phyloP scores from a whole-genome alignment of 345 rosid genomes.

The Rhodomyrtus tomentosa region DNA sequence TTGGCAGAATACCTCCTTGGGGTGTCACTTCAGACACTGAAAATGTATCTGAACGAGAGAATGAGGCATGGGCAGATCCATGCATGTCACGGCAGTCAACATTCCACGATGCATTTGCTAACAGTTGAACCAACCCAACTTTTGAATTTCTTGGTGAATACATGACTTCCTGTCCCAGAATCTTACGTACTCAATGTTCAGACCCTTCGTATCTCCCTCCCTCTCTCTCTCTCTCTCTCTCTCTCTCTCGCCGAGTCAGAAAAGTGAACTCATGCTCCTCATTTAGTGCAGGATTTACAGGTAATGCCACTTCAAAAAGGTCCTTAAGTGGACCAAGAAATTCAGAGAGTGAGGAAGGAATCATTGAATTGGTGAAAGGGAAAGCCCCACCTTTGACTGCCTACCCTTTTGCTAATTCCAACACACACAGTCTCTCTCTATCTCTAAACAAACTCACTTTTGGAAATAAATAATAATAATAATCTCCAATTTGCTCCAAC shows the following conservation, averaged over 20 bases:
- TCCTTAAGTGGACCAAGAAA: background rate
- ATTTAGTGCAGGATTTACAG: conserved; percentile 12
- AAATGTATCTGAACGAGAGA: background rate
- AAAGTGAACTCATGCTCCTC: conserved; percentile 1
- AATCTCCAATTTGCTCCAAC: conserved; percentile 16
- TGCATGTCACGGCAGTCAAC: background rate
- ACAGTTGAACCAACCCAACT: background rate
- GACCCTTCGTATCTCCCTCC: background rate
- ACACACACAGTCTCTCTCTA: conserved; percentile 15
- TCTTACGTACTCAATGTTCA: background rate
- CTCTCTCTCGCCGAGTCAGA: background rate
- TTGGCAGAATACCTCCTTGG: background rate
- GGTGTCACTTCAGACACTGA: background rate
- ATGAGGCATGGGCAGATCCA: background rate
- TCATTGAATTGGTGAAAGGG: conserved; percentile 14
- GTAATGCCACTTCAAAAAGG: background rate
- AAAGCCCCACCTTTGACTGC: conserved; percentile 27
- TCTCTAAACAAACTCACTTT: background rate
- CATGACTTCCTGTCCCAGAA: background rate
- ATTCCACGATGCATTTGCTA: background rate
- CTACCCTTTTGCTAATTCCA: conserved; percentile 37
- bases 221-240: background rate
- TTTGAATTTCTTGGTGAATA: background rate
- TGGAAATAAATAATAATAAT: background rate
- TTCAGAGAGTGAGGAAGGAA: background rate